Evolutionary conservation across 805 yeast species (phyloP), one percentile per base, ranked within the genome.

Genomic region (Ascoidea asiatica): DNA sequence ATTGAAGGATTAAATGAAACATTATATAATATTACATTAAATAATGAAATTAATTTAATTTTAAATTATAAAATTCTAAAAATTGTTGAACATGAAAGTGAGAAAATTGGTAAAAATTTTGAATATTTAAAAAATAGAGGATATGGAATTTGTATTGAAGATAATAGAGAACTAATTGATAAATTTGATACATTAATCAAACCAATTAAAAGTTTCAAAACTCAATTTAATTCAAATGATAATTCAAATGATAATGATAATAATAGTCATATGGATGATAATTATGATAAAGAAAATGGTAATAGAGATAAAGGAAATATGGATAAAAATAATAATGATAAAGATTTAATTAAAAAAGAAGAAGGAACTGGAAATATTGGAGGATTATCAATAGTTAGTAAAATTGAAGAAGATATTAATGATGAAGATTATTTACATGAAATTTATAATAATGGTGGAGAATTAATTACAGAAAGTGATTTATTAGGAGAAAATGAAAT

Each of bases 1-100:
- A 77, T 90, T 41, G 75, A 70, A 4, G 94, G 84, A 0, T 64
- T 90, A 41, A 75, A 75, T 50, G 62, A 62, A 2, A 77, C 84
- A 0, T 62, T 90, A 35, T 62, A 73, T 11, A 70, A 73, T 18
- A 80, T 90, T 11, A 69, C 81, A 8, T 67, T 64, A 22, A 84
- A 81, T 49, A 78, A 82, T 48, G 81, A 77, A 18, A 59, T 82
- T 38, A 73, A 65, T 44, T 53, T 69, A 23, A 56, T 67, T 13
- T 70, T 86, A 23, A 75, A 76, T 46, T 67, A 69, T 46, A 70
- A 79, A 22, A 75, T 84, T 1, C 62, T 74, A 43, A 63, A 65
- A 38, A 76, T 80, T 15, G 65, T 81, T 19, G 66, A 73, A 29
- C 62, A 62, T 37, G 86, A 81, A 49, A 70, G 78, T 0, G 58